These are phyloP conservation scores for Eragrostis curvula DNA, from an alignment of 176 grass and related monocot species.

Conservation along the genomic window DNA sequence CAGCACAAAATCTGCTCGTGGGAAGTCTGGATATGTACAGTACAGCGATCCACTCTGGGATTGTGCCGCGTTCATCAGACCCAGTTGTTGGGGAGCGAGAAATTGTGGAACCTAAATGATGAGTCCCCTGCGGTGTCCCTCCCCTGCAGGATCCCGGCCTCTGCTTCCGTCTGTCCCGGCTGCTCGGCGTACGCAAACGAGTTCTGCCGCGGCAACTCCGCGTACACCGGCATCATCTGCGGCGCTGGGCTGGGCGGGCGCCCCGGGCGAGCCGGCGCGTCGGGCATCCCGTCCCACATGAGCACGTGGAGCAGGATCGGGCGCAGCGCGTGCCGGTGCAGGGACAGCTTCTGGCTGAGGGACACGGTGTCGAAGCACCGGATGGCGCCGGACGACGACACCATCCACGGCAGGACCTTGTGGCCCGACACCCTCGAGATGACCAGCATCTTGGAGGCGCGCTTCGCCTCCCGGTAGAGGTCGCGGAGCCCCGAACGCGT, in stretches of 20 bases:
- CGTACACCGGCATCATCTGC: slow-evolving; percentile 41
- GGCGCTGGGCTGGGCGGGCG: slow-evolving; percentile 27
- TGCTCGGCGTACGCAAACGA: slow-evolving; percentile 51
- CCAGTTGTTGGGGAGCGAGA: slow-evolving; percentile 87
- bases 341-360: slow-evolving; percentile 89
- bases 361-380: slow-evolving; percentile 98
- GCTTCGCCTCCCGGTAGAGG: slow-evolving; percentile 71
- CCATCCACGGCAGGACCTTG: slow-evolving; percentile 89
- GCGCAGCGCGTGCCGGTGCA: slow-evolving; percentile 84
- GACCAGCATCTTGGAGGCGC: slow-evolving; percentile 76
- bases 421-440: slow-evolving; percentile 85
- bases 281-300: slow-evolving; percentile 63
- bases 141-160: slow-evolving; percentile 47
- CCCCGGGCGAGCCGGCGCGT: background rate
- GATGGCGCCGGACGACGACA: slow-evolving; percentile 77
- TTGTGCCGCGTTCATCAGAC: slow-evolving; percentile 45
- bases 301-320: slow-evolving; percentile 87
- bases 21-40: slow-evolving; percentile 24
- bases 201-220: slow-evolving; percentile 57
- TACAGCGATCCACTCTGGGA: background rate
- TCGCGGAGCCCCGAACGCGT: slow-evolving; percentile 92
- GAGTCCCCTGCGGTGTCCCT: slow-evolving; percentile 85
- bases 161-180: slow-evolving; percentile 5
- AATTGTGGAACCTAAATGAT: slow-evolving; percentile 87
- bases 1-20: slow-evolving; percentile 8